Percentiles rank a stretch among this genome's conserved stretches.
Conservation (phyloP, 306 rosid species). For the Crataegus laevigata region DNA sequence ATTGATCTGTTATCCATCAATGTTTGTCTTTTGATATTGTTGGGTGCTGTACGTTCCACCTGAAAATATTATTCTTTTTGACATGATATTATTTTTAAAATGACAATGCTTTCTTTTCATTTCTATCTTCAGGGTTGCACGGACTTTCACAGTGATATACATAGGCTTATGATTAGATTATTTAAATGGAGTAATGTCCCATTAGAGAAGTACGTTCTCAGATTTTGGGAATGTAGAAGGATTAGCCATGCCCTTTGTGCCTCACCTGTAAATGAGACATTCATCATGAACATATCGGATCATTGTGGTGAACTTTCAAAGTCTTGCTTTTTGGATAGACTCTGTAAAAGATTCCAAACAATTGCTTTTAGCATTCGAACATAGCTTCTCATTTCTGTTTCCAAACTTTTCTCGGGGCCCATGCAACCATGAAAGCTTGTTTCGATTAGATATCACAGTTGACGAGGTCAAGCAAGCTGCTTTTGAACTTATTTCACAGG, state of each 20-base stretch:
- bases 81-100: slow-evolving; percentile 3
- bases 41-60: slow-evolving; percentile 17
- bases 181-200: slow-evolving; percentile 53
- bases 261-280: slow-evolving; percentile 63
- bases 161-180: slow-evolving; percentile 53
- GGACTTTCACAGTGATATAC: slow-evolving; percentile 47
- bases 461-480: slow-evolving; percentile 63
- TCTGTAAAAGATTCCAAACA: slow-evolving; percentile 49
- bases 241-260: slow-evolving; percentile 60
- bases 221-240: slow-evolving; percentile 74
- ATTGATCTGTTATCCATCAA: slow-evolving; percentile 69
- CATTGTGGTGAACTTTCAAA: slow-evolving; percentile 40
- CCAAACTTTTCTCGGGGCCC: slow-evolving; percentile 27
- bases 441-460: slow-evolving; percentile 38
- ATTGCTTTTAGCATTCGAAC: slow-evolving; percentile 53
- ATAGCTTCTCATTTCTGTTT: slow-evolving; percentile 58
- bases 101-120: slow-evolving; percentile 5
- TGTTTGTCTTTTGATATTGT: slow-evolving; percentile 41
- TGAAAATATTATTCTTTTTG: neutral
- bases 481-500: slow-evolving; percentile 54
- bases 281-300: slow-evolving; percentile 42
- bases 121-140: slow-evolving; percentile 59
- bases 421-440: slow-evolving; percentile 25
- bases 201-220: slow-evolving; percentile 49
- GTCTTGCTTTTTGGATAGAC: slow-evolving; percentile 52